Conservation (phyloP, 2,329 filamentous ascomycete species). For the Moelleriella libera region DNA sequence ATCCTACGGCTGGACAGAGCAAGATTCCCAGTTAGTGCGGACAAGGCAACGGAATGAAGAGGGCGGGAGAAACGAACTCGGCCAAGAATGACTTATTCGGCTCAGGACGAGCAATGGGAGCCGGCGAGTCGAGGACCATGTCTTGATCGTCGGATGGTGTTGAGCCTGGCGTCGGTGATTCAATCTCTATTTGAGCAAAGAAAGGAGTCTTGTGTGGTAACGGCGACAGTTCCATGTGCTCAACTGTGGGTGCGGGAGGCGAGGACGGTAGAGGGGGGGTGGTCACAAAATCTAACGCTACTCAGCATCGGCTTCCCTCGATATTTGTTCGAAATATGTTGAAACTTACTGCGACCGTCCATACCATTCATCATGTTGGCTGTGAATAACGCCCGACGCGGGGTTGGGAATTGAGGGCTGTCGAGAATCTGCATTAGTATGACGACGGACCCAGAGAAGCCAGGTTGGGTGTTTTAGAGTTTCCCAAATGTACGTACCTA, state of each 20-base stretch:
- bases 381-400: constrained; percentile 25
- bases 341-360: constrained; percentile 18
- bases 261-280: constrained; percentile 76
- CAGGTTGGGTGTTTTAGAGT: not conserved
- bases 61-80: constrained; percentile 26
- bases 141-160: constrained; percentile 26
- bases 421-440: not conserved
- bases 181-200: constrained; percentile 48
- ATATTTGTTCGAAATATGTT: not conserved
- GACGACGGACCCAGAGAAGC: not conserved
- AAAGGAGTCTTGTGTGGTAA: constrained; percentile 75
- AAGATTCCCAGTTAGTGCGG: constrained; percentile 7
- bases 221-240: constrained; percentile 89
- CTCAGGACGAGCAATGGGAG: constrained; percentile 34
- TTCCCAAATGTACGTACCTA: constrained; percentile 46
- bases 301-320: not conserved
- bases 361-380: constrained; percentile 21
- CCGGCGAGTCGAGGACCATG: constrained; percentile 44
- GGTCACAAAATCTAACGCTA: constrained; percentile 51
- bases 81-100: constrained; percentile 30
- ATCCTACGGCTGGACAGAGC: constrained; percentile 42
- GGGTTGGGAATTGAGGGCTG: constrained; percentile 27
- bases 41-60: not conserved
- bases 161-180: constrained; percentile 55
- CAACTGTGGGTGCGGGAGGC: constrained; percentile 57